Evolutionary conservation across 768 basidiomycete species (phyloP).

Genomic region (Termitomyces eurrhizus): DNA sequence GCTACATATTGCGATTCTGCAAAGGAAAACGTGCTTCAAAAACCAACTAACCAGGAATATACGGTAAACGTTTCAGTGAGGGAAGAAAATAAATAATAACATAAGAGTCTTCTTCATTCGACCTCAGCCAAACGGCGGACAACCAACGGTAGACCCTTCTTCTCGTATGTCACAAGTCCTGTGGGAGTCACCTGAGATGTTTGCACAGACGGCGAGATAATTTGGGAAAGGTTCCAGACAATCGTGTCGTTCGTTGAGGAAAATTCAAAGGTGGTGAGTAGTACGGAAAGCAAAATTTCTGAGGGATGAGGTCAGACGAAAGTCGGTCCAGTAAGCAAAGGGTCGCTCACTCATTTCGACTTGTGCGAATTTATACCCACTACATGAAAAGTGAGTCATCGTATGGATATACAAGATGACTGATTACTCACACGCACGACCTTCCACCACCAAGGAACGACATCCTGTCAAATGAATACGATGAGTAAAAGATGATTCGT

Average conservation of each 20-base stretch:
- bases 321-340: background rate
- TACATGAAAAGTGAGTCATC: constrained; percentile 10
- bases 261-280: constrained; percentile 34
- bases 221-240: constrained; percentile 46
- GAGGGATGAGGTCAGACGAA: background rate
- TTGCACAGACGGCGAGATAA: constrained; percentile 40
- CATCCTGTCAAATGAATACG: constrained; percentile 31
- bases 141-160: constrained; percentile 33
- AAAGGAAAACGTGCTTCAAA: background rate
- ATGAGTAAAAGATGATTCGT: background rate
- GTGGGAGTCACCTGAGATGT: constrained; percentile 7
- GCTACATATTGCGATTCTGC: background rate
- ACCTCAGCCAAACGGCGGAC: constrained; percentile 17
- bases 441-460: constrained; percentile 52
- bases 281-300: constrained; percentile 38
- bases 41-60: background rate
- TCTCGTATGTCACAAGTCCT: constrained; percentile 23
- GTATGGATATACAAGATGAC: background rate
- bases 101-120: too few relatives aligned
- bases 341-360: constrained; percentile 49
- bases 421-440: constrained; percentile 45
- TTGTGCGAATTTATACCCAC: constrained; percentile 52
- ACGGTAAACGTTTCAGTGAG: background rate
- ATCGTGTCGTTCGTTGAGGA: constrained; percentile 31
- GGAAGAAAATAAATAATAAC: background rate